Evolutionary conservation across 352 stramenopile genomes (phyloP).

Genomic region (Lagenidium giganteum): DNA sequence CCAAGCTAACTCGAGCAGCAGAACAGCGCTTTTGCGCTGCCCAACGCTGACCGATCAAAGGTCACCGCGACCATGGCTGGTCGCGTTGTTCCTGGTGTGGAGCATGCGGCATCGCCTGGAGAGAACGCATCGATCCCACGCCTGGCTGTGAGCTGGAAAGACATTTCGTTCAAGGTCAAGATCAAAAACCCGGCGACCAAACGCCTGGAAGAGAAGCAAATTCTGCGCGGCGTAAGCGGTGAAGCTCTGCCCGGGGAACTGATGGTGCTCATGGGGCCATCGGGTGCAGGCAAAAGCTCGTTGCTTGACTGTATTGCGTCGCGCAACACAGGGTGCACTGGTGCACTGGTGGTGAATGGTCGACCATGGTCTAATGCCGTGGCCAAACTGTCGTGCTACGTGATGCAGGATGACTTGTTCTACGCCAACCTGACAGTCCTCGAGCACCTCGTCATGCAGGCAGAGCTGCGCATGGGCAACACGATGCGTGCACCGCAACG

Average conservation of each 20-base stretch:
- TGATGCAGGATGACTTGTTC: slow-evolving; percentile 87
- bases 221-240: slow-evolving; percentile 32
- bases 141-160: too few species aligned
- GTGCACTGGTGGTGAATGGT: slow-evolving; percentile 15
- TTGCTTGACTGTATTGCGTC: slow-evolving; percentile 32
- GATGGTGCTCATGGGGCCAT: slow-evolving; percentile 39
- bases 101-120: too few species aligned
- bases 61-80: too few species aligned
- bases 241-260: slow-evolving; percentile 17
- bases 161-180: too few species aligned
- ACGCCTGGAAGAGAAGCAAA: slow-evolving; percentile 13
- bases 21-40: too few species aligned
- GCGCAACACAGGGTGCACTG: slow-evolving; percentile 10
- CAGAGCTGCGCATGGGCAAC: slow-evolving; percentile 55
- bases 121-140: too few species aligned
- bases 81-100: too few species aligned
- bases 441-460: slow-evolving; percentile 82
- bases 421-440: slow-evolving; percentile 75
- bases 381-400: slow-evolving; percentile 36
- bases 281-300: slow-evolving; percentile 31
- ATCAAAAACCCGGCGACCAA: slow-evolving; percentile 3
- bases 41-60: too few species aligned
- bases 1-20: too few species aligned
- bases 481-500: slow-evolving; percentile 20
- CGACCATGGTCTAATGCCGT: slow-evolving; percentile 21